Percentiles rank a stretch among this genome's conserved stretches.
Conservation (phyloP, 2,329 filamentous ascomycete genomes). For the Neofusicoccum laricinum region DNA sequence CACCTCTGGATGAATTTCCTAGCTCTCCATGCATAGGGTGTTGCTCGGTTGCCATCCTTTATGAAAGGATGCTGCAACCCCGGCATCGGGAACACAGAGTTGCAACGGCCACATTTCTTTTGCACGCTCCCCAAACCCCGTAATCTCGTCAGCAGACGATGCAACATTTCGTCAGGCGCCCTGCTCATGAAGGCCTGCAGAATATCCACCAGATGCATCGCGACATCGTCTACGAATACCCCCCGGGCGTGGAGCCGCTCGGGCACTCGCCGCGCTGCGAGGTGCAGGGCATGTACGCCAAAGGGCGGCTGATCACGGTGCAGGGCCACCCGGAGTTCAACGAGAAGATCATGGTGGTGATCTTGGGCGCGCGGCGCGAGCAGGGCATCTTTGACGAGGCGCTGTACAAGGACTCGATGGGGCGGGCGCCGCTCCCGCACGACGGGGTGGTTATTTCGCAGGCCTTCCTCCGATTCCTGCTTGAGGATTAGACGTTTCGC, state of each 20-base stretch:
- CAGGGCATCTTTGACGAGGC: slow-evolving; percentile 68
- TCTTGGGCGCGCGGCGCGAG: slow-evolving; percentile 63
- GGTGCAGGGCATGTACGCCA: slow-evolving; percentile 77
- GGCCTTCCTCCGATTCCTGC: slow-evolving; percentile 74
- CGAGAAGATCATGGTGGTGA: slow-evolving; percentile 65
- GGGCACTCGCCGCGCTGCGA: slow-evolving; percentile 65
- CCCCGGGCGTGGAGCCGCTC: slow-evolving; percentile 59
- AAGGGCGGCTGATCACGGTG: slow-evolving; percentile 66
- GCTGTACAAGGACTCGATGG: slow-evolving; percentile 66
- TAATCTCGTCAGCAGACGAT: background rate
- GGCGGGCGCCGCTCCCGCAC: slow-evolving; percentile 63
- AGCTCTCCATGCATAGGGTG: no score
- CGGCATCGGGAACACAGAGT: no score
- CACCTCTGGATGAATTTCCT: no score
- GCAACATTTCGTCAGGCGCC: background rate
- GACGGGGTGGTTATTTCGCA: slow-evolving; percentile 75
- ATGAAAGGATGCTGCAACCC: no score
- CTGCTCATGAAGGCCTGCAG: slow-evolving; percentile 37
- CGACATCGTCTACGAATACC: slow-evolving; percentile 68
- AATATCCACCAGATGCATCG: slow-evolving; percentile 83
- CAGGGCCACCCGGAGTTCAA: slow-evolving; percentile 88
- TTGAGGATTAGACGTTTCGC: slow-evolving; percentile 45
- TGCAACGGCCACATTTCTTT: background rate
- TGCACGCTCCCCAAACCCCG: background rate
- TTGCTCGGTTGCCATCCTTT: no score